Evolutionary conservation across 805 yeast species (phyloP).

Genomic region (Saturnispora serradocipensis): DNA sequence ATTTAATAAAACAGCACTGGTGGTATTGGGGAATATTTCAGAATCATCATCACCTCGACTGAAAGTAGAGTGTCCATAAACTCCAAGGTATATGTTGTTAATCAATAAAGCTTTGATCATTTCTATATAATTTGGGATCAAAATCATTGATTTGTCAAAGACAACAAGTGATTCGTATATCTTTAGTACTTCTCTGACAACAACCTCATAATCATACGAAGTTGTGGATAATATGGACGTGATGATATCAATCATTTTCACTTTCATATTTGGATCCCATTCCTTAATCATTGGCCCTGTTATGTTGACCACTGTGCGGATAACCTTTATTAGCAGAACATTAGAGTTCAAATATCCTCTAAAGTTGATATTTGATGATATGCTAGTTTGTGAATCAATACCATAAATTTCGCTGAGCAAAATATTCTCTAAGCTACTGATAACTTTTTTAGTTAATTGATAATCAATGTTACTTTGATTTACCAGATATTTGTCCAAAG

Average conservation of each 20-base stretch:
- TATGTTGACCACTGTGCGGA: conserved; percentile 38
- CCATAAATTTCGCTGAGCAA: conserved; percentile 44
- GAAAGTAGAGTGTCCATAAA: conserved; percentile 17
- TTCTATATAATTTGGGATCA: conserved; percentile 20
- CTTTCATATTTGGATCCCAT: conserved; percentile 24
- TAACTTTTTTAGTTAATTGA: conserved; percentile 33
- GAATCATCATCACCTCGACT: conserved; percentile 3
- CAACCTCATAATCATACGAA: conserved; percentile 29
- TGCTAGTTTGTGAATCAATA: conserved; percentile 31
- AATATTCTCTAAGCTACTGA: conserved; percentile 32
- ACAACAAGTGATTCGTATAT: conserved; percentile 38
- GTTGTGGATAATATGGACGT: conserved; percentile 26
- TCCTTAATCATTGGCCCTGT: conserved; percentile 48
- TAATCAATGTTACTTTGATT: conserved; percentile 21
- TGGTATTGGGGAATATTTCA: conserved; percentile 27
- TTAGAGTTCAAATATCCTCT: conserved; percentile 35
- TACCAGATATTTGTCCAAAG: conserved; percentile 43
- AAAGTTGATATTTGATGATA: conserved; percentile 41
- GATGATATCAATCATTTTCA: conserved; percentile 9
- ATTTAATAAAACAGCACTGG: conserved; percentile 21
- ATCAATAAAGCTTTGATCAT: conserved; percentile 26
- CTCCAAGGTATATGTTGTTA: conserved; percentile 29
- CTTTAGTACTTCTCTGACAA: conserved; percentile 32
- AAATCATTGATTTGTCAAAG: conserved; percentile 32
- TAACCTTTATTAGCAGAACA: conserved; percentile 33